Percentiles rank a stretch among this genome's conserved stretches.
phyloP scores from a whole-genome alignment of 768 basidiomycete species.

The Podaxis sp. region DNA sequence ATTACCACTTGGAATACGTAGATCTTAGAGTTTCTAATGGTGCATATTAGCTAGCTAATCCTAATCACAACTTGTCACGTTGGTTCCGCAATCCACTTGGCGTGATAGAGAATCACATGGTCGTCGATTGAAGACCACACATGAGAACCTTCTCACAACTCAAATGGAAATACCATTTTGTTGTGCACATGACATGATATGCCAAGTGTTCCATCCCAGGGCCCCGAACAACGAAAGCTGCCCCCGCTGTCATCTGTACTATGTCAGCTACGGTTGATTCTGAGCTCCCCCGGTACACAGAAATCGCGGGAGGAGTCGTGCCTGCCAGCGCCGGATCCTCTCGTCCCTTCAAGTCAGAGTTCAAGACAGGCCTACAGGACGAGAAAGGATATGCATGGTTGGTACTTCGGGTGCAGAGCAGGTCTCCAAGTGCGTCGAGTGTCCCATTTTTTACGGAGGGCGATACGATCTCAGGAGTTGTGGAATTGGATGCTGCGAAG shows the following conservation, averaged over 20 bases:
- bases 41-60: background rate
- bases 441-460: constrained; percentile 47
- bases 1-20: background rate
- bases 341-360: constrained; percentile 24
- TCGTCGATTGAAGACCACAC: background rate
- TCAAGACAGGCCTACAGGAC: constrained; percentile 41
- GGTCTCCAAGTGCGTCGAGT: constrained; percentile 34
- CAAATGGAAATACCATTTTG: background rate
- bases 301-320: constrained; percentile 1
- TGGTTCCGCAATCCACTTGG: background rate
- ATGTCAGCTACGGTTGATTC: constrained; percentile 17
- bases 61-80: background rate
- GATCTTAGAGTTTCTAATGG: background rate
- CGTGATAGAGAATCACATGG: background rate
- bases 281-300: constrained; percentile 21
- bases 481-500: constrained; percentile 50
- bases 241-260: background rate
- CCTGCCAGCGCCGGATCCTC: background rate
- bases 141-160: background rate
- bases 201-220: background rate
- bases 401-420: constrained; percentile 44
- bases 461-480: constrained; percentile 47
- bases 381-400: constrained; percentile 47
- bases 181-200: background rate
- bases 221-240: background rate